These are phyloP conservation scores for Trypanosoma lewisi DNA, from an alignment of 208 protist genomes.

Conservation along the genomic window DNA sequence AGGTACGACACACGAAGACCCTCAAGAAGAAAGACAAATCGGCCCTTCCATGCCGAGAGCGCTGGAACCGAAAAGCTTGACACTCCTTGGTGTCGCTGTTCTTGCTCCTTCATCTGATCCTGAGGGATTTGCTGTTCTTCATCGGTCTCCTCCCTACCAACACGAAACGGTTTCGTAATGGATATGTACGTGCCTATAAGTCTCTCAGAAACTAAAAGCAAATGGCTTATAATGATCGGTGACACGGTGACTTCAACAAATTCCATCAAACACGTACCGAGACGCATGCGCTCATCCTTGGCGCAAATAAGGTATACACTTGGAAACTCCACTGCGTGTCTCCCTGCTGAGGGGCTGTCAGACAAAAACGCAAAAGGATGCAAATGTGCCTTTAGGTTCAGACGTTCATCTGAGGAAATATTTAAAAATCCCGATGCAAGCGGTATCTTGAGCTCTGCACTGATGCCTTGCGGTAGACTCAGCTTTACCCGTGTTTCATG, in stretches of 20 bases:
- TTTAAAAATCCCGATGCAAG: slow-evolving; percentile 58
- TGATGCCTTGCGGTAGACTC: slow-evolving; percentile 56
- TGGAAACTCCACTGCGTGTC: slow-evolving; percentile 61
- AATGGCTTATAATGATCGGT: slow-evolving; percentile 78
- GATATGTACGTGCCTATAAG: slow-evolving; percentile 38
- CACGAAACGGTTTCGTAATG: slow-evolving; percentile 25
- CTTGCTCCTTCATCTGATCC: neutral
- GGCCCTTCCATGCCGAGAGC: slow-evolving; percentile 5
- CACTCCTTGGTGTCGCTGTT: neutral
- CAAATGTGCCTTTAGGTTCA: slow-evolving; percentile 62
- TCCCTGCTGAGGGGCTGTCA: slow-evolving; percentile 28
- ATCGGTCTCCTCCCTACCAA: slow-evolving; percentile 15
- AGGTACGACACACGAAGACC: slow-evolving; percentile 74
- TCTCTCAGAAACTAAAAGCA: slow-evolving; percentile 61
- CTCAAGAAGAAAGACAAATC: slow-evolving; percentile 67
- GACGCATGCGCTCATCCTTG: slow-evolving; percentile 58
- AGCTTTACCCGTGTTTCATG: slow-evolving; percentile 47
- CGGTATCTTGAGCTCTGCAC: slow-evolving; percentile 54
- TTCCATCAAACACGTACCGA: slow-evolving; percentile 57
- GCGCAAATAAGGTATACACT: slow-evolving; percentile 70
- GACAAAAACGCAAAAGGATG: slow-evolving; percentile 71
- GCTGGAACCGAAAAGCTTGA: neutral
- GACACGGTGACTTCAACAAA: slow-evolving; percentile 73
- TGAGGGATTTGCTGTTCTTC: slow-evolving; percentile 6
- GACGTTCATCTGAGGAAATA: slow-evolving; percentile 57